phyloP scores from a whole-genome alignment of 306 rosid species.

The Datisca glomerata region DNA sequence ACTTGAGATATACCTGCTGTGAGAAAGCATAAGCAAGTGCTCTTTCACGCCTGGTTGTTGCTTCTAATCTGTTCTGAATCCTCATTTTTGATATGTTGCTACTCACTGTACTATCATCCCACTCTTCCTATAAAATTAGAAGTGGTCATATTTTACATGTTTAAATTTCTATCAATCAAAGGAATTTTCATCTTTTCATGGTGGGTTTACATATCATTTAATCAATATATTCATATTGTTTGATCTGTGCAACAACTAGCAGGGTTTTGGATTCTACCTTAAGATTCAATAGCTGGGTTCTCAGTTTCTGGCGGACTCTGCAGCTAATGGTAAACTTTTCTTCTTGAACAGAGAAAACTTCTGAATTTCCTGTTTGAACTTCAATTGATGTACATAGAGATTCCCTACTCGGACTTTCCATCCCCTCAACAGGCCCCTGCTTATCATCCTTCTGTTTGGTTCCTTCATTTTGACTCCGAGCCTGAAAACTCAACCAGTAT shows the following conservation, averaged over 20 bases:
- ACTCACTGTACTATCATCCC: slow-evolving; percentile 96
- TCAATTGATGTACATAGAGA: slow-evolving; percentile 59
- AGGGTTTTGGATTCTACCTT: slow-evolving; percentile 30
- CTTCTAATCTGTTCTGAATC: slow-evolving; percentile 78
- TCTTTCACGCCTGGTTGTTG: slow-evolving; percentile 80
- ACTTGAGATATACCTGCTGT: slow-evolving; percentile 52
- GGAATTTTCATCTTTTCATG: not conserved
- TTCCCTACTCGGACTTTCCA: slow-evolving; percentile 35
- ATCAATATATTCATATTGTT: too few species aligned
- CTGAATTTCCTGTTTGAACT: slow-evolving; percentile 67
- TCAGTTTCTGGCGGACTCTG: slow-evolving; percentile 32
- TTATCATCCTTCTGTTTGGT: slow-evolving; percentile 8
- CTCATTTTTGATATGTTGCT: slow-evolving; percentile 72
- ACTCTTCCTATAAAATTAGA: slow-evolving; percentile 57
- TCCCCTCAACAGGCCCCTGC: slow-evolving; percentile 19
- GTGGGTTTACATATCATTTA: too few species aligned
- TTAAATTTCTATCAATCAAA: too few species aligned
- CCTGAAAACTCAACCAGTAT: slow-evolving; percentile 40
- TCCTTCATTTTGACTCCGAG: slow-evolving; percentile 28
- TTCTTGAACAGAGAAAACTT: slow-evolving; percentile 40
- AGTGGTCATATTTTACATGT: not conserved
- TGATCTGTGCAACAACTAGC: not conserved
- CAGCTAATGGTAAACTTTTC: slow-evolving; percentile 29
- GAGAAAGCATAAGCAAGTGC: slow-evolving; percentile 97
- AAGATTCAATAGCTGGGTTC: slow-evolving; percentile 36